Conservation (phyloP, 805 yeast species). For the Yamadazyma paraphyllophila region DNA sequence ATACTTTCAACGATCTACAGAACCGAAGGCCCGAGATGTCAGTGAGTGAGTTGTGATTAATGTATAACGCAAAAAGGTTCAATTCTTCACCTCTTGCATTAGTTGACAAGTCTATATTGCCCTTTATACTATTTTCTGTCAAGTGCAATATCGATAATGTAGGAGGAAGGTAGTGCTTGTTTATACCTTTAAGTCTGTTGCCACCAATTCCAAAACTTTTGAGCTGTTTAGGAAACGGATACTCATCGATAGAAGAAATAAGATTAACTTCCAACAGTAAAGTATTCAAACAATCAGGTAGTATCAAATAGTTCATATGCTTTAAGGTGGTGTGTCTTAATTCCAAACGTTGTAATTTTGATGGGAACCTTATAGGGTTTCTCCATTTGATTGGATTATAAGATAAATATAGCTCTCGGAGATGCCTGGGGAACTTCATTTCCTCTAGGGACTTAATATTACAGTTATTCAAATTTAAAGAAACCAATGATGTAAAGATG, state of each 20-base stretch:
- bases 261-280: constrained; percentile 20
- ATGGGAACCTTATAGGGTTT: constrained; percentile 12
- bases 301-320: constrained; percentile 10
- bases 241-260: constrained; percentile 15
- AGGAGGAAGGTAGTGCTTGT: constrained; percentile 14
- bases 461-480: constrained; percentile 3
- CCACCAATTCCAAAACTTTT: constrained; percentile 18
- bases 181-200: constrained; percentile 13
- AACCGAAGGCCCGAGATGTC: constrained; percentile 15
- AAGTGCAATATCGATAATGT: constrained; percentile 14
- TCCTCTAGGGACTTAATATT: constrained; percentile 1
- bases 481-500: background rate
- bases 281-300: constrained; percentile 16
- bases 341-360: constrained; percentile 12
- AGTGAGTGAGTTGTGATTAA: constrained; percentile 17
- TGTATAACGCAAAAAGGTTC: constrained; percentile 14
- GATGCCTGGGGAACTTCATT: constrained; percentile 8
- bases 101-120: constrained; percentile 13
- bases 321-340: constrained; percentile 18
- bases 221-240: constrained; percentile 16
- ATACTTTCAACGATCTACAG: constrained; percentile 11
- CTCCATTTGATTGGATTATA: constrained; percentile 22
- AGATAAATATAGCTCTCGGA: constrained; percentile 15
- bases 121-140: constrained; percentile 18
- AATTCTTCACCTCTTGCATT: constrained; percentile 15